Evolutionary conservation across 169 alveolate genomes (phyloP), one percentile per base, ranked within the genome.

Genomic region (Plasmodium yoelii): DNA sequence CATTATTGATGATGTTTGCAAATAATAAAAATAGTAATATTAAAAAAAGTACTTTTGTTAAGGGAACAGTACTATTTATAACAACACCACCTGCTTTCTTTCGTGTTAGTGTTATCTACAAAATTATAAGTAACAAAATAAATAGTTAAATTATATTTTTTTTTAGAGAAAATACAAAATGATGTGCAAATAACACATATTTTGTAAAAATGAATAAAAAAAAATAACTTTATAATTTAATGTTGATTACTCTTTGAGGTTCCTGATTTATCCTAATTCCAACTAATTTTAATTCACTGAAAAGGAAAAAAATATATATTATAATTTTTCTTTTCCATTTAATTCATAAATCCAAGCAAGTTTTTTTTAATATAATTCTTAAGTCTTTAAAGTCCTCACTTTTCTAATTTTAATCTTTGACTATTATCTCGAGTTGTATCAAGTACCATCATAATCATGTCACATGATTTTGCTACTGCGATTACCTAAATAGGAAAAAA

Each of bases 401-500:
- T 92, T 92, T 97, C 99, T 44, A 98, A 96, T 53, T 97, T 95
- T 70, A 93, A 86, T 92, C 97, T 97, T 92, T 98, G 99, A 60
- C 97, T 95, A 93, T 97, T 88, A 1, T 99, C 98, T 87, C 98
- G 97, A 44, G 98, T 93, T 24, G 99, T 98, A 91, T 98, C 99
- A 49, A 98, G 93, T 10, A 98, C 99, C 72, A 98, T 96, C 65
- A 97, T 88, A 68, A 98, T 97, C 73, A 98, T 96, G 82, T 97
- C 96, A 90, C 99, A 97, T 22, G 99, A 96, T 87, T 98, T 95
- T 2, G 99, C 99, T 12, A 98, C 99, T 65, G 99, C 99, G 68
- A 98, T 98, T 28, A 98, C 90, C 90, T 82, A 24, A 15, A 19
- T 24, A 19, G 3, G 26, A 46, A 18, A 57, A 57, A 18, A 39